A percentile compares a stretch with the other conserved stretches of the same genome.
Conservation (phyloP, 2,329 filamentous ascomycete species). For the Dothideomycetidae sp. region DNA sequence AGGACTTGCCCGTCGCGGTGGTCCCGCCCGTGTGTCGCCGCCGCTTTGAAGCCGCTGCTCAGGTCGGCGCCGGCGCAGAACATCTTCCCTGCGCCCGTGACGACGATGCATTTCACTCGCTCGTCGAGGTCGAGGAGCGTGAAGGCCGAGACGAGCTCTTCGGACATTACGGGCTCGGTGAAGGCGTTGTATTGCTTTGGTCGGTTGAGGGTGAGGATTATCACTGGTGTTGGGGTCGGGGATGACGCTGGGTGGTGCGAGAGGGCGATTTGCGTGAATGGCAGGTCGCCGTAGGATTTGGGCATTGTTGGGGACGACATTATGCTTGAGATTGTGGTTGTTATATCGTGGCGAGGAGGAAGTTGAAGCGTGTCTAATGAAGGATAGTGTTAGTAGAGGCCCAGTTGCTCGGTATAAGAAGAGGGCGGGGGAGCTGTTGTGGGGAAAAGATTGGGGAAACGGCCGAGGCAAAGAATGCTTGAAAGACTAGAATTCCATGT, state of each 20-base stretch:
- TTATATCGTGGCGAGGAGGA: no score
- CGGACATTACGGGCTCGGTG: conserved; percentile 45
- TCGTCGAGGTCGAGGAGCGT: conserved; percentile 39
- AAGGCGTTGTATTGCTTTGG: conserved; percentile 56
- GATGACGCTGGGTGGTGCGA: conserved; percentile 32
- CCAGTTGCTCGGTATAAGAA: background rate
- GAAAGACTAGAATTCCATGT: no score
- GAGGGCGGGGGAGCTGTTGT: background rate
- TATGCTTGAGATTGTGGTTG: background rate
- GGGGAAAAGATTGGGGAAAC: no score
- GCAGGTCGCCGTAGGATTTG: conserved; percentile 26
- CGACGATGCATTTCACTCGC: conserved; percentile 39
- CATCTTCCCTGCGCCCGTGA: conserved; percentile 35
- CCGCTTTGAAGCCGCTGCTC: conserved; percentile 36
- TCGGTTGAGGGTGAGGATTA: conserved; percentile 50
- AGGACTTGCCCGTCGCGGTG: conserved; percentile 39
- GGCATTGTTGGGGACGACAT: conserved; percentile 20
- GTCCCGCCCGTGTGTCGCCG: conserved; percentile 30
- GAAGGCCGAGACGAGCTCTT: conserved; percentile 43
- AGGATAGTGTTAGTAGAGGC: conserved; percentile 6
- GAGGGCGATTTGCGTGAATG: conserved; percentile 28
- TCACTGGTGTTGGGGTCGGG: conserved; percentile 42
- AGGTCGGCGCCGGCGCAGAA: conserved; percentile 45
- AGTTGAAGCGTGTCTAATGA: no score
- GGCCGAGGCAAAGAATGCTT: no score